phyloP scores from a whole-genome alignment of 2,329 filamentous ascomycete species.

The Trichoderma koningiopsis region DNA sequence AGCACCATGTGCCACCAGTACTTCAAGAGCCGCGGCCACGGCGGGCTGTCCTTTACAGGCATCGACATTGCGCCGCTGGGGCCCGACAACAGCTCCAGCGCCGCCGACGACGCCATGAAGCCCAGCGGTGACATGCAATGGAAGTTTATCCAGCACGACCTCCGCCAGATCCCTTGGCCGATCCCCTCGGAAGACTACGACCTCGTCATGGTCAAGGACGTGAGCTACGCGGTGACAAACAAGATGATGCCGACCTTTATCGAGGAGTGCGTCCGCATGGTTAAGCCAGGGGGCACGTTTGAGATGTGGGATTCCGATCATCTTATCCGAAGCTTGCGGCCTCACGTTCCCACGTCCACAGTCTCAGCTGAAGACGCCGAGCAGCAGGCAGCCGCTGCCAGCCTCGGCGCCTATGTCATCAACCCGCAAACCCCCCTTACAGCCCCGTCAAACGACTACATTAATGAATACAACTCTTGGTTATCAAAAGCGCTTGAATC shows the following conservation, averaged over 20 bases:
- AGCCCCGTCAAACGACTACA: slow-evolving; percentile 75
- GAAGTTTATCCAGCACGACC: slow-evolving; percentile 85
- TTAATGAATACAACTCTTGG: slow-evolving; percentile 85
- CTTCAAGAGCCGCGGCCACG: slow-evolving; percentile 68
- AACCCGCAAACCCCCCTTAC: slow-evolving; percentile 81
- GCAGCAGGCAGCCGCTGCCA: slow-evolving; percentile 65
- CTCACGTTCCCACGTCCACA: slow-evolving; percentile 64
- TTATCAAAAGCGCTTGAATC: slow-evolving; percentile 72
- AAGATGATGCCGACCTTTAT: slow-evolving; percentile 57
- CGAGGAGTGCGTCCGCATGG: slow-evolving; percentile 75
- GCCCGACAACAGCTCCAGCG: slow-evolving; percentile 39
- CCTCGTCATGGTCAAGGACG: slow-evolving; percentile 84
- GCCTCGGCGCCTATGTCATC: slow-evolving; percentile 79
- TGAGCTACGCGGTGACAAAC: slow-evolving; percentile 66
- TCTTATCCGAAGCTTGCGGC: slow-evolving; percentile 77
- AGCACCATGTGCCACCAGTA: slow-evolving; percentile 84
- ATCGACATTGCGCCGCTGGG: slow-evolving; percentile 78
- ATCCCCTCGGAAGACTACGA: slow-evolving; percentile 82
- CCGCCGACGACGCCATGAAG: slow-evolving; percentile 46
- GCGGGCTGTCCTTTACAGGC: slow-evolving; percentile 75
- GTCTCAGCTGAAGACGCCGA: slow-evolving; percentile 46
- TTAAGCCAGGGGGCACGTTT: slow-evolving; percentile 75
- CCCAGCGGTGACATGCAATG: slow-evolving; percentile 76
- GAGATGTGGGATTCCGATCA: slow-evolving; percentile 93
- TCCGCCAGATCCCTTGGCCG: slow-evolving; percentile 74